Conservation (phyloP, 306 rosid species). For the Vigna unguiculata region DNA sequence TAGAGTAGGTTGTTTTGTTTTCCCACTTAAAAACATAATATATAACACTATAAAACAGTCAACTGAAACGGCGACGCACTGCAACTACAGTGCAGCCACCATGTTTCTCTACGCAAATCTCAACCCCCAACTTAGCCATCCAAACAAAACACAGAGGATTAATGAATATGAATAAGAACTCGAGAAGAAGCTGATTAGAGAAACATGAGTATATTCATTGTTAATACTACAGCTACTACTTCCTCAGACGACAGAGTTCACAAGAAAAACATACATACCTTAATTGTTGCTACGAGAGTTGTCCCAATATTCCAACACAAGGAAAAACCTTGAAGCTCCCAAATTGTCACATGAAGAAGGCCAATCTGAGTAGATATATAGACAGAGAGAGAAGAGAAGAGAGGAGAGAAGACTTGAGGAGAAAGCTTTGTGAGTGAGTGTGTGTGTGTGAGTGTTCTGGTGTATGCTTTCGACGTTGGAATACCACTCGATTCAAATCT, state of each 20-base stretch:
- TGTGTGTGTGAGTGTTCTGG: neutral
- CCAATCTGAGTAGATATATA: neutral
- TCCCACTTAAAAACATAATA: neutral
- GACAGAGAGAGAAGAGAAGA: slow-evolving; percentile 7
- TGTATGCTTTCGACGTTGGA: slow-evolving; percentile 73
- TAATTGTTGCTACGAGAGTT: slow-evolving; percentile 13
- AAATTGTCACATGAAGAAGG: slow-evolving; percentile 46
- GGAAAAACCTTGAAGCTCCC: neutral
- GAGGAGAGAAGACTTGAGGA: slow-evolving; percentile 22
- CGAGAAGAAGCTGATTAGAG: too few relatives aligned
- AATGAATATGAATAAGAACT: neutral
- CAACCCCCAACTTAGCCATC: neutral
- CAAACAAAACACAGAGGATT: neutral
- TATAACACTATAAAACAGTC: slow-evolving; percentile 9
- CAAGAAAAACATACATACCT: slow-evolving; percentile 38
- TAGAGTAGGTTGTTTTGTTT: neutral
- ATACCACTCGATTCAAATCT: slow-evolving; percentile 50
- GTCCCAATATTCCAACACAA: slow-evolving; percentile 20
- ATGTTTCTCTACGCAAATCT: neutral
- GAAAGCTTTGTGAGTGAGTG: slow-evolving; percentile 30
- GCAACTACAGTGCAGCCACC: neutral
- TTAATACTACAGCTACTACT: neutral
- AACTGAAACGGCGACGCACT: slow-evolving; percentile 5
- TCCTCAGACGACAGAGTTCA: neutral
- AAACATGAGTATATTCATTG: neutral